These are phyloP conservation scores for Rhododendron kiyosumense DNA, from an alignment of 148 eudicot species.

Conservation along the genomic window DNA sequence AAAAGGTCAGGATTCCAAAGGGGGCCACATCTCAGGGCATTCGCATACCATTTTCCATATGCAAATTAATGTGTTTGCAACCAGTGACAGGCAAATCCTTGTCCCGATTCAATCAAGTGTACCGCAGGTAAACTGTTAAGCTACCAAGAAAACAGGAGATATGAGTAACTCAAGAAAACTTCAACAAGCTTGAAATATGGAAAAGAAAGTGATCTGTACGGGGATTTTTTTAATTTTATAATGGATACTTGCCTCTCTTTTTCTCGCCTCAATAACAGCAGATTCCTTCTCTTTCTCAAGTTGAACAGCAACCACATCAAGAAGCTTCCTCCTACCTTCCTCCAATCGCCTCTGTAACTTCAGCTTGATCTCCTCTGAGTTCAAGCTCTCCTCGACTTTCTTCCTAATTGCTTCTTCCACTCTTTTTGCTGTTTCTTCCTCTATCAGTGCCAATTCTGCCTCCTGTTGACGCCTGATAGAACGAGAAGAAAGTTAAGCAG, in stretches of 20 bases:
- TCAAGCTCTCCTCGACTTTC: slow-evolving; percentile 70
- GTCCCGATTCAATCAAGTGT: neutral
- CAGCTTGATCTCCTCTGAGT: slow-evolving; percentile 62
- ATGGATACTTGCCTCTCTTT: slow-evolving; percentile 59
- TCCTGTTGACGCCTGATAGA: slow-evolving; percentile 79
- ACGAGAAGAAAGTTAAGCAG: slow-evolving; percentile 26
- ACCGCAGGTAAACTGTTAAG: neutral
- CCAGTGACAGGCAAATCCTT: neutral
- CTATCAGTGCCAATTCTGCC: slow-evolving; percentile 72
- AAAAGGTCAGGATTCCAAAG: neutral
- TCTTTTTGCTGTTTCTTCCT: slow-evolving; percentile 89
- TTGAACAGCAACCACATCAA: slow-evolving; percentile 69
- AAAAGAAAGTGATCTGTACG: neutral
- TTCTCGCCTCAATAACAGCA: slow-evolving; percentile 56
- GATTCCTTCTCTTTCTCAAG: slow-evolving; percentile 82
- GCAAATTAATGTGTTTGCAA: neutral
- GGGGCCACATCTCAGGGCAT: neutral
- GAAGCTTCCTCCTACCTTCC: slow-evolving; percentile 72
- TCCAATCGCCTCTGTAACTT: slow-evolving; percentile 61
- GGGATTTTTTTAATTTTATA: neutral
- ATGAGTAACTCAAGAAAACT: neutral
- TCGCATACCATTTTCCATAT: neutral
- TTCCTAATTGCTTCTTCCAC: slow-evolving; percentile 71
- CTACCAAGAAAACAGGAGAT: neutral
- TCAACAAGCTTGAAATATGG: neutral